A percentile compares a stretch with the other conserved stretches of the same genome.
These are phyloP conservation scores for Eutrema heterophyllum DNA, from an alignment of 345 rosid species.

Conservation along the genomic window DNA sequence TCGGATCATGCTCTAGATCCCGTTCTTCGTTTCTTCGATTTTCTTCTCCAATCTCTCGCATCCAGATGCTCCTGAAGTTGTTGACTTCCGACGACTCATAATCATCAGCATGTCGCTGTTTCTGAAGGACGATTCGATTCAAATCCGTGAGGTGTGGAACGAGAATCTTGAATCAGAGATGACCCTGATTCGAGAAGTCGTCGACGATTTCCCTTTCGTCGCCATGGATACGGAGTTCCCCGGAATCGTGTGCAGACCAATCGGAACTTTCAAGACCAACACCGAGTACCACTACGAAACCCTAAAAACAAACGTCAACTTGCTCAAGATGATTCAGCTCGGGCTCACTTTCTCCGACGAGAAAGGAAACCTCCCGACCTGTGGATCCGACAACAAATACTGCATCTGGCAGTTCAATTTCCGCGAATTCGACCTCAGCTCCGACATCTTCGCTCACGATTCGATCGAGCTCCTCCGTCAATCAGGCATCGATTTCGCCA, in stretches of 20 bases:
- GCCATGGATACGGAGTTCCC: slow-evolving; percentile 91
- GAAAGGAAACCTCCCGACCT: slow-evolving; percentile 58
- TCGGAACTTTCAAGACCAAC: slow-evolving; percentile 47
- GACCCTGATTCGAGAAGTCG: slow-evolving; percentile 41
- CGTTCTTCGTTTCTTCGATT: not conserved
- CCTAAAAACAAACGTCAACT: slow-evolving; percentile 56
- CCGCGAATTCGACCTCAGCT: slow-evolving; percentile 48
- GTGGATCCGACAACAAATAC: slow-evolving; percentile 50
- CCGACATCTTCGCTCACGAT: slow-evolving; percentile 55
- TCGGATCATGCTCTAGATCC: slow-evolving; percentile 4
- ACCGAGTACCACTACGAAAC: slow-evolving; percentile 53
- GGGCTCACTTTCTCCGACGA: slow-evolving; percentile 71
- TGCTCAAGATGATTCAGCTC: slow-evolving; percentile 71
- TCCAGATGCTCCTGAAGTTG: not conserved
- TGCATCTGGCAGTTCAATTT: slow-evolving; percentile 84
- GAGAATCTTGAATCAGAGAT: slow-evolving; percentile 57
- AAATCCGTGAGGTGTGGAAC: slow-evolving; percentile 70
- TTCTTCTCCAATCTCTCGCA: not conserved
- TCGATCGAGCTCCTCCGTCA: slow-evolving; percentile 58
- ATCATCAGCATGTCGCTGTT: slow-evolving; percentile 42
- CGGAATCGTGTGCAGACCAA: slow-evolving; percentile 51
- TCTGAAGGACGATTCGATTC: slow-evolving; percentile 47
- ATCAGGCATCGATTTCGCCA: slow-evolving; percentile 63
- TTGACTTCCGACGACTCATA: not conserved
- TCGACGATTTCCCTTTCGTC: slow-evolving; percentile 55